Evolutionary conservation across 1,284 basidiomycete genomes (phyloP).

Genomic region (Sanghuangporus sanghuang): DNA sequence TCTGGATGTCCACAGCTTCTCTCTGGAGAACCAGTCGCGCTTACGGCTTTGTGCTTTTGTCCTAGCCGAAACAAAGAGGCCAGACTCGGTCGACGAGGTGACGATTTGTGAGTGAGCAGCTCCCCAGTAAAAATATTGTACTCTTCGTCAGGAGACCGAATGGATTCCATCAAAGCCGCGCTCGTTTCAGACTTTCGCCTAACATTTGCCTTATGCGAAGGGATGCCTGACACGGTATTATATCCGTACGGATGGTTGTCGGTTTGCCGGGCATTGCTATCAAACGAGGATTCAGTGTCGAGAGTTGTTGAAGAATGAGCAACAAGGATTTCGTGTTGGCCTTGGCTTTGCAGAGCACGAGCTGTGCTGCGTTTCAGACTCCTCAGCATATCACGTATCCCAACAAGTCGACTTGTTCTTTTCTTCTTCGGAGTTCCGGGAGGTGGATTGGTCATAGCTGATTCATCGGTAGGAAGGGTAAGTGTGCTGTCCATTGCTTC

Average conservation of each 20-base stretch:
- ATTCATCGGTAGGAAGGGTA: conserved; percentile 65
- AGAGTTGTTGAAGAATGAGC: conserved; percentile 45
- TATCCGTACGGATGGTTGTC: conserved; percentile 8
- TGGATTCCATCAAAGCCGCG: conserved; percentile 42
- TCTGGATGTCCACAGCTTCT: neutral
- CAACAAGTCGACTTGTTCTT: conserved; percentile 47
- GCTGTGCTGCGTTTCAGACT: conserved; percentile 45
- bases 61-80: conserved; percentile 73
- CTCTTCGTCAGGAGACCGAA: conserved; percentile 27
- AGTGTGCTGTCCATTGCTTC: conserved; percentile 66
- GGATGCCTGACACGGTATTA: conserved; percentile 6
- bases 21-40: neutral
- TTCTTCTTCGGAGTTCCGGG: conserved; percentile 32
- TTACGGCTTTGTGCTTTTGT: conserved; percentile 31
- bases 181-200: conserved; percentile 48
- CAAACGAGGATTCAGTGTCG: conserved; percentile 52
- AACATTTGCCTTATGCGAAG: conserved; percentile 1
- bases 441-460: conserved; percentile 21
- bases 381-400: conserved; percentile 67
- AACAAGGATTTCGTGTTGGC: neutral
- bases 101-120: conserved; percentile 38
- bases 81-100: conserved; percentile 68
- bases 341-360: neutral
- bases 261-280: conserved; percentile 18
- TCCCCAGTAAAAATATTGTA: conserved; percentile 11